Evolutionary conservation across 331 rosid species (phyloP).

Genomic region (Pyrus hybrid): DNA sequence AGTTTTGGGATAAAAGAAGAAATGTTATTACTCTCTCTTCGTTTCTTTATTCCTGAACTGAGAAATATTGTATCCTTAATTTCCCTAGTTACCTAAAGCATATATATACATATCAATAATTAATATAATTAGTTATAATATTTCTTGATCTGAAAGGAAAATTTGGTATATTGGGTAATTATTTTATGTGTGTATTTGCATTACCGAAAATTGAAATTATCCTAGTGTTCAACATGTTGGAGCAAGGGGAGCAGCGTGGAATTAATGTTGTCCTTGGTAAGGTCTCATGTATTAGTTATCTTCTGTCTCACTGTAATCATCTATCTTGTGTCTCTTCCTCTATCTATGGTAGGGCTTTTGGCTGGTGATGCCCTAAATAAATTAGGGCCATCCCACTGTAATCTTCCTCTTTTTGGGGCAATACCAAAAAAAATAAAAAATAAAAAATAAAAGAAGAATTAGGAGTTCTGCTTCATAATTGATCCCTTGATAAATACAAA

Average conservation of each 20-base stretch:
- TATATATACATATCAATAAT: neutral
- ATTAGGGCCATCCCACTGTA: neutral
- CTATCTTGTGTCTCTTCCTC: neutral
- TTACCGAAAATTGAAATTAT: neutral
- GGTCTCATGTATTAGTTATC: neutral
- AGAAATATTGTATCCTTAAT: neutral
- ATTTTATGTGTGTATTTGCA: neutral
- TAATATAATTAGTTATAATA: neutral
- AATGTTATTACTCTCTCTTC: neutral
- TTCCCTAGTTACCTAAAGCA: neutral
- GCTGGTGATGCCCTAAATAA: neutral
- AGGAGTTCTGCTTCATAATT: neutral
- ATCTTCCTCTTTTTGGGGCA: neutral
- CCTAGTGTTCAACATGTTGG: neutral
- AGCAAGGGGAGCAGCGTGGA: neutral
- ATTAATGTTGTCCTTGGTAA: neutral
- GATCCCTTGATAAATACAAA: neutral
- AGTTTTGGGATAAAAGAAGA: neutral
- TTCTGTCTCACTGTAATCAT: neutral
- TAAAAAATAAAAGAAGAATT: neutral
- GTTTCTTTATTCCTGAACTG: neutral
- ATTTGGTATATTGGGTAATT: neutral
- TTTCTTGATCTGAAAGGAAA: neutral
- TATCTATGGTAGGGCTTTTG: no score
- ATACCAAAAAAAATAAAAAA: neutral